A percentile compares a stretch with the other conserved stretches of the same genome.
These are phyloP conservation scores for Melanogaster broomeanus DNA, from an alignment of 768 basidiomycete genomes.

Conservation along the genomic window DNA sequence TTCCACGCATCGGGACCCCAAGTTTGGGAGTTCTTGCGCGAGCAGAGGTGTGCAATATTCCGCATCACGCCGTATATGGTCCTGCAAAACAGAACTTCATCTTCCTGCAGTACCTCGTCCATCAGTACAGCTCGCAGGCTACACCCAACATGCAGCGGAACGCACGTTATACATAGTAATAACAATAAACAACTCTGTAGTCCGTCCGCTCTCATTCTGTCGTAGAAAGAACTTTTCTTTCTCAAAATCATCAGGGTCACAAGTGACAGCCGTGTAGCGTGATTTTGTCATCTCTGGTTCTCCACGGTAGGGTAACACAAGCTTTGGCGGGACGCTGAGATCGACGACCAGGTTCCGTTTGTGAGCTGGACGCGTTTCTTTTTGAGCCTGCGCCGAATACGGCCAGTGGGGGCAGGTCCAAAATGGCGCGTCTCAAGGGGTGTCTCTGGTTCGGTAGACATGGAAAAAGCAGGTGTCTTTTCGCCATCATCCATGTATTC, in stretches of 20 bases:
- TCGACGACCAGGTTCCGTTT: conserved; percentile 86
- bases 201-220: conserved; percentile 76
- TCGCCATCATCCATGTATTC: conserved; percentile 22
- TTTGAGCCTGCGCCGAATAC: conserved; percentile 72
- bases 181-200: conserved; percentile 90
- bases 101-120: conserved; percentile 51
- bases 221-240: conserved; percentile 80
- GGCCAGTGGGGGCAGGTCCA: conserved; percentile 82
- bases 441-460: conserved; percentile 46
- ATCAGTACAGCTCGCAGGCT: conserved; percentile 12
- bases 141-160: conserved; percentile 10
- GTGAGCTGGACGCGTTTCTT: conserved; percentile 84
- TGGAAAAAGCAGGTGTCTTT: conserved; percentile 24
- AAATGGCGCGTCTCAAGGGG: conserved; percentile 77
- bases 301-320: conserved; percentile 72
- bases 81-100: conserved; percentile 88
- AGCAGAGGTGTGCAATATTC: conserved; percentile 78
- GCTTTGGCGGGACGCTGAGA: conserved; percentile 78
- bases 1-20: conserved; percentile 98
- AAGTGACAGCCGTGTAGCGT: conserved; percentile 87
- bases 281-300: conserved; percentile 74
- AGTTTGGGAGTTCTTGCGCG: conserved; percentile 86
- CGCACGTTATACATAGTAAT: conserved; percentile 97
- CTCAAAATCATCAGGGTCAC: conserved; percentile 92
- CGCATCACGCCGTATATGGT: conserved; percentile 96